Percentiles rank a stretch among this genome's conserved stretches.
Evolutionary conservation across 306 rosid genomes (phyloP).

Genomic region (Acacia acuminata): DNA sequence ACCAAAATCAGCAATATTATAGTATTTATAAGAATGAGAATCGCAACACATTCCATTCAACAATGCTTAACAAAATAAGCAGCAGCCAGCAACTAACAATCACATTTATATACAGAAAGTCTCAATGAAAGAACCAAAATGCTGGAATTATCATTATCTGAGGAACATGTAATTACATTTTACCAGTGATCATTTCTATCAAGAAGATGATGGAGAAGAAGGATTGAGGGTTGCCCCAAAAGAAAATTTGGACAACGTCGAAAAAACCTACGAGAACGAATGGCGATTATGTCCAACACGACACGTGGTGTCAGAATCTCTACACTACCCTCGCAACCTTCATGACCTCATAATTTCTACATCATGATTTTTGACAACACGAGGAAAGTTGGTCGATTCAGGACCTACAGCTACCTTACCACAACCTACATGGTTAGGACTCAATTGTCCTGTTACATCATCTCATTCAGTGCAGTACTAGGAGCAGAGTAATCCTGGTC

Average conservation of each 20-base stretch:
- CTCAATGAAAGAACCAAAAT: conserved; percentile 25
- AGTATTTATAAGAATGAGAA: neutral
- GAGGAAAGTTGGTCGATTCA: conserved; percentile 31
- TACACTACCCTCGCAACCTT: conserved; percentile 45
- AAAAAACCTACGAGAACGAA: conserved; percentile 31
- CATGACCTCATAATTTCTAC: conserved; percentile 33
- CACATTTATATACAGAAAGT: neutral
- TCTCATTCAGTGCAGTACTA: conserved; percentile 29
- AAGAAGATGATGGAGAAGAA: conserved; percentile 11
- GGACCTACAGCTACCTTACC: conserved; percentile 50
- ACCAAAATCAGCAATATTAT: neutral
- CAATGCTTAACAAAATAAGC: neutral
- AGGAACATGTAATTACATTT: conserved; percentile 40
- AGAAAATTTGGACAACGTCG: conserved; percentile 33
- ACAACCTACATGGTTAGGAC: conserved; percentile 47
- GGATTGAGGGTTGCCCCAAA: conserved; percentile 30
- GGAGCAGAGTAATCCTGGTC: conserved; percentile 27
- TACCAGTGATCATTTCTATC: conserved; percentile 30
- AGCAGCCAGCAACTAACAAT: neutral
- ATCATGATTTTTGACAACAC: conserved; percentile 27
- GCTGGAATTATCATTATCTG: conserved; percentile 23
- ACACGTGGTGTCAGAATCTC: conserved; percentile 45
- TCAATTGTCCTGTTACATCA: conserved; percentile 31
- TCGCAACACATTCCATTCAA: neutral
- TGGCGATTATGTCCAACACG: conserved; percentile 20